Conservation (phyloP, 176 grass and related monocot species). For the Aegilops longissima region DNA sequence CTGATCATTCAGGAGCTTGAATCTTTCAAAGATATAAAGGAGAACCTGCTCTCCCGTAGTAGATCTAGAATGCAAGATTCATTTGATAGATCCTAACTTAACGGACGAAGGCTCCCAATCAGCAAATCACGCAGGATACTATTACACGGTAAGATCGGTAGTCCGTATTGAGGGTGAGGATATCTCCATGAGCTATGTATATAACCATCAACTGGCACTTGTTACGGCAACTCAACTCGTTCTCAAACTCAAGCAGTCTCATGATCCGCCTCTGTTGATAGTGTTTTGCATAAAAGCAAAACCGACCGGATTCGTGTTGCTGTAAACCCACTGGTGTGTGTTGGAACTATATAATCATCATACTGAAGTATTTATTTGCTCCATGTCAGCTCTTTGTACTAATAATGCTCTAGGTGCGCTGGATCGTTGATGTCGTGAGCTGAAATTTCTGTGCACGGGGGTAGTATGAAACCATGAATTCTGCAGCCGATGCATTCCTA, state of each 20-base stretch:
- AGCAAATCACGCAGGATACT: constrained; percentile 1
- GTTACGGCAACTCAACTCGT: neutral
- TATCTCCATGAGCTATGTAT: constrained; percentile 11
- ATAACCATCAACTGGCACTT: constrained; percentile 35
- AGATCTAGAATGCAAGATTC: constrained; percentile 53
- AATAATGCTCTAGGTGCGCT: neutral
- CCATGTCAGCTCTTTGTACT: neutral
- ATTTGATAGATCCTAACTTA: constrained; percentile 27
- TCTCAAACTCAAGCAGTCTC: constrained; percentile 15
- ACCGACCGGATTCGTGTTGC: constrained; percentile 16
- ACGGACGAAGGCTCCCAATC: constrained; percentile 2
- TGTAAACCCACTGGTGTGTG: neutral
- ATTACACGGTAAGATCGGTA: constrained; percentile 18
- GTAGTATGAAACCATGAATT: neutral
- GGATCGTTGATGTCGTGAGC: neutral
- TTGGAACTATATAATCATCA: constrained; percentile 9
- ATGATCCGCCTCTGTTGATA: constrained; percentile 25
- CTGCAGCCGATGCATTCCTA: too few species aligned
- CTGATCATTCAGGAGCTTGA: constrained; percentile 74
- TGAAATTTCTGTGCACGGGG: neutral
- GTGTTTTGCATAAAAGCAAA: constrained; percentile 33
- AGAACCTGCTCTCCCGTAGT: constrained; percentile 65
- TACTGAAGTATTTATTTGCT: constrained; percentile 20
- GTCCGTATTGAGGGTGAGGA: neutral
- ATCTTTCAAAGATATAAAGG: constrained; percentile 72